These are phyloP conservation scores for Suhomyces coccinellae DNA, from an alignment of 1,139 yeast species.

Conservation along the genomic window DNA sequence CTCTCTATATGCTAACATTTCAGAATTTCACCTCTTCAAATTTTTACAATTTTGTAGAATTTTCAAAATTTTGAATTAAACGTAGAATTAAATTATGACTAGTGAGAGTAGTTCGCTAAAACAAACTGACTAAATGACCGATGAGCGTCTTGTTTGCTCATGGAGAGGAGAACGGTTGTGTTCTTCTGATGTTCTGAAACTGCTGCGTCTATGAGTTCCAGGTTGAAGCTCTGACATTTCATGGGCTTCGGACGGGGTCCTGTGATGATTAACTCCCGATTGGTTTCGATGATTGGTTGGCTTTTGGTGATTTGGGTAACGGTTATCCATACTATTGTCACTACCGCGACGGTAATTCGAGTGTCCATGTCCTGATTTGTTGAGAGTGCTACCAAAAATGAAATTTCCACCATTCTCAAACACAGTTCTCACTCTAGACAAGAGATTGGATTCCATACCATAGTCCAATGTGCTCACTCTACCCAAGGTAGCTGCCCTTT, in stretches of 20 bases:
- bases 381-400: conserved; percentile 3
- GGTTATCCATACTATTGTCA: conserved; percentile 1
- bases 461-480: conserved; percentile 15
- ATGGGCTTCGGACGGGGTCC: not conserved
- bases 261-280: not conserved
- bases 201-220: not conserved
- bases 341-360: conserved; percentile 2
- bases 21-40: no score
- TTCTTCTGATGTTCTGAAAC: not conserved
- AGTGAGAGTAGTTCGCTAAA: not conserved
- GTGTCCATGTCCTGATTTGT: conserved; percentile 1
- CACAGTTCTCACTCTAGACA: conserved; percentile 8
- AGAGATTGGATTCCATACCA: conserved; percentile 5
- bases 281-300: no score
- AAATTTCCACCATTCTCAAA: conserved; percentile 6
- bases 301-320: no score
- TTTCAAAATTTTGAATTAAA: not conserved
- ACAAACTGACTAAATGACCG: not conserved
- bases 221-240: conserved; percentile 1
- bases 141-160: not conserved
- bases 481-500: conserved; percentile 18
- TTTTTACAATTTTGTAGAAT: not conserved
- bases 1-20: no score
- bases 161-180: not conserved
- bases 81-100: not conserved